Evolutionary conservation across 495 filamentous ascomycete genomes (phyloP).

Genomic region (Thermochaetoides thermophila): DNA sequence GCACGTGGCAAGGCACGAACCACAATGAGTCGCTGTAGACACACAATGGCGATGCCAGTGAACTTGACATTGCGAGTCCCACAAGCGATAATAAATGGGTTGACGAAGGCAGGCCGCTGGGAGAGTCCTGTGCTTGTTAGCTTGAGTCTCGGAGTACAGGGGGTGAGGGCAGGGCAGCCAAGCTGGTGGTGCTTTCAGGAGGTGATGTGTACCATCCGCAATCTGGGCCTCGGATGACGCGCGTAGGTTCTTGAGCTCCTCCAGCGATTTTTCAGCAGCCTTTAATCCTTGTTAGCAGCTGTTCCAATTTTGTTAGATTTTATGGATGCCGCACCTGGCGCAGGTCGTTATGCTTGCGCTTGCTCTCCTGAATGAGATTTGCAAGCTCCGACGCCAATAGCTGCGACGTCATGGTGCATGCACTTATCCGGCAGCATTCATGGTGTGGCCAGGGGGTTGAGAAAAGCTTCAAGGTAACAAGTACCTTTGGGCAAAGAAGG

Average conservation of each 20-base stretch:
- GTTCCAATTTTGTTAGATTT: not conserved
- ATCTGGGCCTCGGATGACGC: constrained; percentile 69
- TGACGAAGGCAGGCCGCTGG: constrained; percentile 66
- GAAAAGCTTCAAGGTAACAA: too few relatives aligned
- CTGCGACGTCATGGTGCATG: constrained; percentile 71
- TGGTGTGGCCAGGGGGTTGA: too few relatives aligned
- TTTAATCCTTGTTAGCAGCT: constrained; percentile 17
- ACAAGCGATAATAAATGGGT: constrained; percentile 87
- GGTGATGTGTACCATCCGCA: constrained; percentile 71
- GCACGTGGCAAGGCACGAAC: constrained; percentile 58
- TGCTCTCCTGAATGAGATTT: constrained; percentile 89
- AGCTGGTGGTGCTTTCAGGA: not conserved
- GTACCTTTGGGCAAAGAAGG: too few relatives aligned
- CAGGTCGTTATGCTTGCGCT: constrained; percentile 79
- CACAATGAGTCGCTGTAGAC: constrained; percentile 76
- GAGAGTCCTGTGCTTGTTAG: constrained; percentile 52
- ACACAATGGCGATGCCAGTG: constrained; percentile 70
- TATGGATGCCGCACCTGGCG: constrained; percentile 48
- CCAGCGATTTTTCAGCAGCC: constrained; percentile 89
- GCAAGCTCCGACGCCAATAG: constrained; percentile 78
- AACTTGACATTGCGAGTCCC: constrained; percentile 77
- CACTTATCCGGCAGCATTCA: too few relatives aligned
- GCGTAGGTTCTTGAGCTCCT: constrained; percentile 71
- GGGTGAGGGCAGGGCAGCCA: too few relatives aligned
- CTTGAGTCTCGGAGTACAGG: too few relatives aligned